Percentiles rank a stretch among this genome's conserved stretches.
phyloP scores from a whole-genome alignment of 2,329 filamentous ascomycete genomes.

The Phaeophleospora eucalypticola region DNA sequence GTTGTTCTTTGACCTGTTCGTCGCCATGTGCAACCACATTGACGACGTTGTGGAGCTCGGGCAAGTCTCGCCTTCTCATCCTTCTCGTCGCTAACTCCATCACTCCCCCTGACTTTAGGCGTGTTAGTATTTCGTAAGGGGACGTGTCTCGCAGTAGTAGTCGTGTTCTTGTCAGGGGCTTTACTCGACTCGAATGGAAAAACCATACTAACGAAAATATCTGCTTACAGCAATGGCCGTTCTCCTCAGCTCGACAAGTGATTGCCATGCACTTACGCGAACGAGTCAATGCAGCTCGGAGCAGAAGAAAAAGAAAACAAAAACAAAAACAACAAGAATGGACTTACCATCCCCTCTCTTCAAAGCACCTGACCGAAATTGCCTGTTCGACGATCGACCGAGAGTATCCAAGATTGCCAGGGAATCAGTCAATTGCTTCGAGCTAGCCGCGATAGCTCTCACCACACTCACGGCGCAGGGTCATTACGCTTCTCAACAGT shows the following conservation, averaged over 20 bases:
- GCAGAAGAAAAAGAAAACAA: slow-evolving; percentile 2
- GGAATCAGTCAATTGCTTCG: slow-evolving; percentile 2
- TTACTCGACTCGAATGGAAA: no score
- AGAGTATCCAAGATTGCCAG: slow-evolving; percentile 5
- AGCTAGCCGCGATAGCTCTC: slow-evolving; percentile 11
- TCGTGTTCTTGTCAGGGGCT: neutral
- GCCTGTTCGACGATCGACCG: slow-evolving; percentile 7
- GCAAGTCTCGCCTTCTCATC: slow-evolving; percentile 49
- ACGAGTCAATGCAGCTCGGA: slow-evolving; percentile 11
- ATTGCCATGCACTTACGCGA: slow-evolving; percentile 1
- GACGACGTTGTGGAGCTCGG: slow-evolving; percentile 89
- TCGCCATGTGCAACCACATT: slow-evolving; percentile 96
- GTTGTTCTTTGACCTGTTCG: slow-evolving; percentile 97
- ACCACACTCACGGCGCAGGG: slow-evolving; percentile 10
- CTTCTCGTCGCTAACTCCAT: slow-evolving; percentile 3
- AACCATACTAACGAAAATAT: slow-evolving; percentile 3
- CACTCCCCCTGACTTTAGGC: neutral
- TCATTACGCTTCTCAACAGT: slow-evolving; percentile 6
- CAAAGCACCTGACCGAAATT: slow-evolving; percentile 3
- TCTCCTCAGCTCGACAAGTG: slow-evolving; percentile 10
- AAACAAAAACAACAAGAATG: slow-evolving; percentile 2
- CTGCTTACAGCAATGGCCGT: slow-evolving; percentile 4
- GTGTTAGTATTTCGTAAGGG: slow-evolving; percentile 1
- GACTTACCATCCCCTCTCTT: slow-evolving; percentile 4
- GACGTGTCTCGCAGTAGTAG: neutral